Conservation (phyloP, 208 protist genomes). For the Crithidia bombi region DNA sequence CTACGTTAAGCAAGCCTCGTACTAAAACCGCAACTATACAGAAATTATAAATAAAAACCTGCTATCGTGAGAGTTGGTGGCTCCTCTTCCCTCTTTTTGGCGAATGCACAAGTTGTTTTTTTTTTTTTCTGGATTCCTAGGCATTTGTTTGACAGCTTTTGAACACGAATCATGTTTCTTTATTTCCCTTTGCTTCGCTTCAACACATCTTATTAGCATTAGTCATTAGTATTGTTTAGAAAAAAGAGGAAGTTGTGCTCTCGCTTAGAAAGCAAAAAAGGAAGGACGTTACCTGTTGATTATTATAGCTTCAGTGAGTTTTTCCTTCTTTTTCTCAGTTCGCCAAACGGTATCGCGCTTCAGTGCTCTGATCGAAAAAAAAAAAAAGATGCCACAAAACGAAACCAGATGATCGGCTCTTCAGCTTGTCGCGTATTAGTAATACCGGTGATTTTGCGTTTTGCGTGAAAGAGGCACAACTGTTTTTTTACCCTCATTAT, state of each 20-base stretch:
- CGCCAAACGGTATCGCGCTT: slow-evolving; percentile 16
- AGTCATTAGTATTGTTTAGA: slow-evolving; percentile 28
- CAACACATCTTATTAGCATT: slow-evolving; percentile 16
- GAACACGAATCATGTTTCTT: slow-evolving; percentile 3
- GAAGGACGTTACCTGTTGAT: slow-evolving; percentile 9
- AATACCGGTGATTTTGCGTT: too few relatives aligned
- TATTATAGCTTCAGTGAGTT: slow-evolving; percentile 30
- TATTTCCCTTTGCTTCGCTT: slow-evolving; percentile 10
- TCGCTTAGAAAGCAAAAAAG: slow-evolving; percentile 19
- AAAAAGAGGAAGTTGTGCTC: slow-evolving; percentile 6
- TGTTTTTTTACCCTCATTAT: too few relatives aligned
- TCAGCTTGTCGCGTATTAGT: too few relatives aligned
- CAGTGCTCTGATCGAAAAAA: slow-evolving; percentile 10
- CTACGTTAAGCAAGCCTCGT: slow-evolving; percentile 89
- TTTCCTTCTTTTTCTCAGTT: slow-evolving; percentile 13
- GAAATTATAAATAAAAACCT: slow-evolving; percentile 8
- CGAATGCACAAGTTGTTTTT: slow-evolving; percentile 10
- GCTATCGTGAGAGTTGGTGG: slow-evolving; percentile 10
- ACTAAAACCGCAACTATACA: slow-evolving; percentile 40
- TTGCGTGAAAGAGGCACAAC: too few relatives aligned
- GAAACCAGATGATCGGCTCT: not conserved
- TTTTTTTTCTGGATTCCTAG: slow-evolving; percentile 12
- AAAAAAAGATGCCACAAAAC: not conserved
- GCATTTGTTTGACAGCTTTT: slow-evolving; percentile 5
- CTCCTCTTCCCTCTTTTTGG: not conserved